Conservation (phyloP, 495 filamentous ascomycete genomes). For the Arthonia radiata region DNA sequence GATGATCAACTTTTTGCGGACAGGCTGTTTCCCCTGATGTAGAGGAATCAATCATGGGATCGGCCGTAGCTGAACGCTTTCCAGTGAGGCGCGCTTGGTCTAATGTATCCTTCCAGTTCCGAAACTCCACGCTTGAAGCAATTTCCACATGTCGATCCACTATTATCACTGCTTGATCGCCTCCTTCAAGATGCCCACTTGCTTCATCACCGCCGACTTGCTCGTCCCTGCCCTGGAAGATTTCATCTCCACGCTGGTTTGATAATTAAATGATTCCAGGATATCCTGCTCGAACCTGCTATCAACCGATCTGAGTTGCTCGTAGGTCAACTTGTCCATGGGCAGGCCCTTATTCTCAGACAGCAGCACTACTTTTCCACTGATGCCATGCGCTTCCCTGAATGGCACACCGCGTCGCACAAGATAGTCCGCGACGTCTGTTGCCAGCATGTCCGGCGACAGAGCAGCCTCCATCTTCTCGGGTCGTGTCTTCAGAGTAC, state of each 20-base stretch:
- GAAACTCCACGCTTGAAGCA: too few relatives aligned
- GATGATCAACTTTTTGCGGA: too few relatives aligned
- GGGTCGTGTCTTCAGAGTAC: conserved; percentile 37
- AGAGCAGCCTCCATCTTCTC: conserved; percentile 60
- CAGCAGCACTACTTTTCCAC: conserved; percentile 51
- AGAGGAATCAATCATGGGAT: too few relatives aligned
- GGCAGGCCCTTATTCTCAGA: conserved; percentile 42
- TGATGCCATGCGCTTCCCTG: conserved; percentile 74
- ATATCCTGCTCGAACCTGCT: conserved; percentile 55
- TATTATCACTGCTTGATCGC: too few relatives aligned
- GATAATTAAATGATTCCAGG: conserved; percentile 51
- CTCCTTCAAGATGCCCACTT: conserved; percentile 46
- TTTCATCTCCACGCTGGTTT: conserved; percentile 66
- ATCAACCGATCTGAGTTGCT: conserved; percentile 51
- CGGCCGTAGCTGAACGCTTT: too few relatives aligned
- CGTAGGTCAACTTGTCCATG: conserved; percentile 52
- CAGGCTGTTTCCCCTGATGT: too few relatives aligned
- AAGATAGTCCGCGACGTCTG: conserved; percentile 75
- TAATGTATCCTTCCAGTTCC: too few relatives aligned
- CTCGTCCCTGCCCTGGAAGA: conserved; percentile 64
- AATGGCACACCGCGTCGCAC: conserved; percentile 70
- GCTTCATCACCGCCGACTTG: conserved; percentile 45
- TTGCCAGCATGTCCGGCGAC: conserved; percentile 33
- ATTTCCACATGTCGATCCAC: too few relatives aligned
- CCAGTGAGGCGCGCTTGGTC: too few relatives aligned